Evolutionary conservation across 129 eudicot species (phyloP), one percentile per base, ranked within the genome.

Genomic region (Pseudognaphalium luteoalbum): DNA sequence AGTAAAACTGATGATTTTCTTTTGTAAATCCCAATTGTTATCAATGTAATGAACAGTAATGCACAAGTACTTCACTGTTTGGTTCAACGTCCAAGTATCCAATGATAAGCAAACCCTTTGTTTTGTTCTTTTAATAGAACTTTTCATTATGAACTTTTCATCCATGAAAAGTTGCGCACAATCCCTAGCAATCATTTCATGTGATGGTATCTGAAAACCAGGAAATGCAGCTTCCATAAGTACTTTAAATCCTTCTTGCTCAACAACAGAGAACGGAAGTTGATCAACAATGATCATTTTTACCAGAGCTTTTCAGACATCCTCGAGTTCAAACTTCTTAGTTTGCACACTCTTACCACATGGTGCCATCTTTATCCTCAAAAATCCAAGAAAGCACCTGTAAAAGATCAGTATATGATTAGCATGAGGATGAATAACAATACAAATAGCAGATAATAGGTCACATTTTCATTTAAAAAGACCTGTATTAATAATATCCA

Each of bases 41-140:
- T 72, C 76, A 6, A 72, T 54, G 32, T 54, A 72, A 72, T 72
- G 76, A 72, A 33, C 76, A 56, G 66, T 56, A 19, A 72, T 72
- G 66, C 66, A 56, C 17, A 72, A 56, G 66, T 72, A 72, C 7
- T 56, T 56, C 52, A 25, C 28, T 25, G 52, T 32, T 12, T 33
- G 52, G 19, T 56, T 72, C 1, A 66, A 56, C 12, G 3, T 72
- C 66, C 76, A 72, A 4, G 20, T 72, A 54, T 72, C 51, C 76
- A 72, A 72, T 21, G 68, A 57, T 57, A 73, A 57, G 22, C 77
- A 73, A 73, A 73, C 56, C 37, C 25, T 73, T 37, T 20, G 56
- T 0, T 58, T 39, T 57, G 68, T 73, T 72, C 4, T 58, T 41
- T 58, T 60, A 12, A 60, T 6, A 39, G 39, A 19, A 34, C 67